Conservation (phyloP, 2,329 filamentous ascomycete genomes). For the Botryotinia convoluta region DNA sequence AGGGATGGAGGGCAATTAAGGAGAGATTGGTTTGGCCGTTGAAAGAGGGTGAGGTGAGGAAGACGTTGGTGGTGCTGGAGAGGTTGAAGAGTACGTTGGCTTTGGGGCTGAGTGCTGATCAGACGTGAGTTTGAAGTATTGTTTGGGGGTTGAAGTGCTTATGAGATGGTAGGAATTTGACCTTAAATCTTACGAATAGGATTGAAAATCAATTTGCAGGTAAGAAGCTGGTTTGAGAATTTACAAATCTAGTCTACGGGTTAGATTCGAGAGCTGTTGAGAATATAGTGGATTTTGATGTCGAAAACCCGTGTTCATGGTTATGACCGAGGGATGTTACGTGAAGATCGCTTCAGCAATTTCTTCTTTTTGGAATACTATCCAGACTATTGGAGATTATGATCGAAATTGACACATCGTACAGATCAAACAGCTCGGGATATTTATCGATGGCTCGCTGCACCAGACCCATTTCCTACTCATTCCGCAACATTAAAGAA, state of each 20-base stretch:
- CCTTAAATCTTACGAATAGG: conserved; percentile 21
- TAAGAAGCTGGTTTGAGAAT: neutral
- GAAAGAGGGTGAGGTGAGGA: conserved; percentile 25
- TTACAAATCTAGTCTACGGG: neutral
- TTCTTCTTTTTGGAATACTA: too few relatives aligned
- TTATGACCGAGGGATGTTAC: neutral
- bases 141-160: neutral
- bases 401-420: neutral
- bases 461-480: conserved; percentile 30
- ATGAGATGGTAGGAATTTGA: conserved; percentile 18
- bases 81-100: conserved; percentile 27
- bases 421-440: conserved; percentile 23
- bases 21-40: conserved; percentile 27
- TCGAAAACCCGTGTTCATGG: neutral
- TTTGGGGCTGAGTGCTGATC: conserved; percentile 28
- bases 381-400: neutral
- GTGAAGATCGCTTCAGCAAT: neutral
- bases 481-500: conserved; percentile 29
- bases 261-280: neutral
- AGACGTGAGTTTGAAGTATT: conserved; percentile 22
- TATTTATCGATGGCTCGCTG: conserved; percentile 30
- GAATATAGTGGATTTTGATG: neutral
- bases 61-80: conserved; percentile 24
- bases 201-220: conserved; percentile 24
- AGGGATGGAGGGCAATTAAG: conserved; percentile 25